These are phyloP conservation scores for Ceratocystis huliohia DNA, from an alignment of 2,329 filamentous ascomycete species.

Conservation along the genomic window DNA sequence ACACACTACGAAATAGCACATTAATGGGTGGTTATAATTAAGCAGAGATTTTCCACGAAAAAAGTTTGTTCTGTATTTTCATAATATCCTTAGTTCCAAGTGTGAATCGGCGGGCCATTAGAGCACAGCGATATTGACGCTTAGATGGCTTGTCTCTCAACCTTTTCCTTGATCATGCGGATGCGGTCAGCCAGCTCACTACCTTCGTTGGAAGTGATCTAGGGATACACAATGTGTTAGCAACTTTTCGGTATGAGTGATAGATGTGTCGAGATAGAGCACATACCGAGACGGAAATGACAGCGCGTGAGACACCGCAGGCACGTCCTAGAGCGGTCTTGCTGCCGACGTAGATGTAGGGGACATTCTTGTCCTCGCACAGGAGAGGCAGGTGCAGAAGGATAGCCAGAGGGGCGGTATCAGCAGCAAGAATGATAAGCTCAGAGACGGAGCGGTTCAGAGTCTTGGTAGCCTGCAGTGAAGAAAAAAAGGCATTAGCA, in stretches of 20 bases:
- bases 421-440: constrained; percentile 77
- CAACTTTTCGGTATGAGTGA: background rate
- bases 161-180: constrained; percentile 79
- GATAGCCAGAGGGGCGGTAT: constrained; percentile 77
- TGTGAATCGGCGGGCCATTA: background rate
- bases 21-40: background rate
- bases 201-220: constrained; percentile 82
- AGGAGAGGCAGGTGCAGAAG: constrained; percentile 80
- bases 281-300: constrained; percentile 57
- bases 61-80: constrained; percentile 12
- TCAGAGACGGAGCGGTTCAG: constrained; percentile 85
- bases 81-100: constrained; percentile 9
- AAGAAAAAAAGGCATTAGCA: background rate
- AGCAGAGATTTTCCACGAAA: constrained; percentile 11
- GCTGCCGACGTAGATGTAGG: constrained; percentile 57
- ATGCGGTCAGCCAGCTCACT: constrained; percentile 82
- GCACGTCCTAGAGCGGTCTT: constrained; percentile 81
- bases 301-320: constrained; percentile 75
- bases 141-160: constrained; percentile 91
- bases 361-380: constrained; percentile 62
- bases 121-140: background rate
- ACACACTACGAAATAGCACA: too few species aligned
- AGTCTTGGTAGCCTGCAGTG: constrained; percentile 57
- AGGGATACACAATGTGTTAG: background rate
- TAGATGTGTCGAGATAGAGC: background rate